A percentile compares a stretch with the other conserved stretches of the same genome.
Evolutionary conservation across 1,284 basidiomycete genomes (phyloP).

Genomic region (Apiotrichum montevideense): DNA sequence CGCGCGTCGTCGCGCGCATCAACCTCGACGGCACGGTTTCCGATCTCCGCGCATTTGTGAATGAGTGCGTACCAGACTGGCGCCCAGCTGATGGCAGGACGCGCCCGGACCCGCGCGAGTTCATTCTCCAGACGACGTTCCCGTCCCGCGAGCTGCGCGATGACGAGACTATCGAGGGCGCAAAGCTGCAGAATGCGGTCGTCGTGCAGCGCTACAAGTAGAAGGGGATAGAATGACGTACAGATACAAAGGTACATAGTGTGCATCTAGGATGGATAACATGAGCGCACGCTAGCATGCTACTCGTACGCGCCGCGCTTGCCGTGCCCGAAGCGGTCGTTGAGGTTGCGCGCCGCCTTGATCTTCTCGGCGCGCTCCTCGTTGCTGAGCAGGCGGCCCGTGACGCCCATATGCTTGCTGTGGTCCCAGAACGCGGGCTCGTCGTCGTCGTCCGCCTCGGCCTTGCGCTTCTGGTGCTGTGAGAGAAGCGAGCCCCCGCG

Average conservation of each 20-base stretch:
- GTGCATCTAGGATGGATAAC: not conserved
- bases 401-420: constrained; percentile 73
- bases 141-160: constrained; percentile 70
- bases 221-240: not conserved
- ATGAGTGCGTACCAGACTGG: constrained; percentile 61
- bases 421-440: constrained; percentile 77
- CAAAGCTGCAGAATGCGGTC: constrained; percentile 73
- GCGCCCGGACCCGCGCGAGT: constrained; percentile 65
- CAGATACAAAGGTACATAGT: not conserved
- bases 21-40: constrained; percentile 85
- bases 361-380: constrained; percentile 67
- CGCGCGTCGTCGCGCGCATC: constrained; percentile 80
- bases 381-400: constrained; percentile 78
- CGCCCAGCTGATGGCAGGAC: constrained; percentile 52
- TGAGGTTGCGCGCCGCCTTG: constrained; percentile 67
- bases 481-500: constrained; percentile 66
- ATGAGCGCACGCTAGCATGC: no score
- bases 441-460: constrained; percentile 50
- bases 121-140: constrained; percentile 79
- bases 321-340: constrained; percentile 66
- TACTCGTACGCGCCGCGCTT: constrained; percentile 44
- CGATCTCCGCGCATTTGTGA: constrained; percentile 80
- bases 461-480: constrained; percentile 53
- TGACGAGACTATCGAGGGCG: constrained; percentile 63
- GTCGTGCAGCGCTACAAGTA: constrained; percentile 67